These are phyloP conservation scores for Ilex aquifolium DNA, from an alignment of 257 asterid genomes.

Conservation along the genomic window DNA sequence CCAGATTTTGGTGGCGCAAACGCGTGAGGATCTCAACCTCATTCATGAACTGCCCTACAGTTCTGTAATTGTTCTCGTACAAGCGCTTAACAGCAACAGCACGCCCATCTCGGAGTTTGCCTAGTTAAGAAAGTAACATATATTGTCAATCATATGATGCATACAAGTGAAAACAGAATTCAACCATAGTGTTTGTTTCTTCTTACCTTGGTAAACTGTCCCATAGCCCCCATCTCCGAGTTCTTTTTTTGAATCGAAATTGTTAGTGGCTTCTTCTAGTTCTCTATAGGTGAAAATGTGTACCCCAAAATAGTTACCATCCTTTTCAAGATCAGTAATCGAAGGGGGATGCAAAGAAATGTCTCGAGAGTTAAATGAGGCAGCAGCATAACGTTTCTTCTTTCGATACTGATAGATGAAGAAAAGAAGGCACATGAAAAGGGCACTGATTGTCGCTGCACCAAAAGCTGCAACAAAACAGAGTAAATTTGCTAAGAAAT, in stretches of 20 bases:
- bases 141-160: not conserved
- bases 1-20: conserved; percentile 29
- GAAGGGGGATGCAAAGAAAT: not conserved
- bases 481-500: not conserved
- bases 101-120: conserved; percentile 31
- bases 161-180: not conserved
- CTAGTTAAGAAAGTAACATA: not conserved
- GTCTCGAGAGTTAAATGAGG: not conserved
- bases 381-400: not conserved
- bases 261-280: not conserved
- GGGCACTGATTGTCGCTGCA: not conserved
- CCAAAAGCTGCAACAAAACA: not conserved
- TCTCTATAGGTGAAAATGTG: not conserved
- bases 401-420: not conserved
- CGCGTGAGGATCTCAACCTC: conserved; percentile 30
- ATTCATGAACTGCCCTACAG: conserved; percentile 29
- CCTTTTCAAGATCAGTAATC: not conserved
- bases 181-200: not conserved
- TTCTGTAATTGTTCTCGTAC: conserved; percentile 22
- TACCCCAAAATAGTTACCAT: not conserved
- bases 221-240: conserved; percentile 2
- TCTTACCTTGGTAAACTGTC: not conserved
- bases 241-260: not conserved
- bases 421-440: not conserved
- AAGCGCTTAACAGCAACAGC: conserved; percentile 30